Base-by-base conservation (phyloP, 768 basidiomycete genomes). In the Lactifluus pinguis region DNA sequence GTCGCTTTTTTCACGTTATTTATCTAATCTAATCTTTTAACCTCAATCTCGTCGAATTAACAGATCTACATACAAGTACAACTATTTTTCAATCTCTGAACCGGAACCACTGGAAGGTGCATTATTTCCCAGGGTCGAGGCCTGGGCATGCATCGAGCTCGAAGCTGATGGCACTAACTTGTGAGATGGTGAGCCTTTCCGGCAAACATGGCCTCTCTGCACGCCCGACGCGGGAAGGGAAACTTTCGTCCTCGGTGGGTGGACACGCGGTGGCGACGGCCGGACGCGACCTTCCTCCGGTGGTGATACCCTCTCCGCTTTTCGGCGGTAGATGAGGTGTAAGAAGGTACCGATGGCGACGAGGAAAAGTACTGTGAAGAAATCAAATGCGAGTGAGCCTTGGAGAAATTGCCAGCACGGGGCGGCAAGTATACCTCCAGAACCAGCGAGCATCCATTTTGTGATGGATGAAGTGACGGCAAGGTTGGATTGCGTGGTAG, bases 221-320 rank as follows among this genome's bases (percentile, higher is more conserved):
- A 62, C 41, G 11, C 61, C 52, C 3, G 50, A 32, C 14, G 41
- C 56, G 38, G 61, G 61, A 30, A 19, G 19, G 13, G 61, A 45
- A 10, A 53, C 10, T 21, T 38, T 62, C 30, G 38, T 25, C 32
- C 32, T 34, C 19, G 36, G 2, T 10, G 25, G 56, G 2, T 21
- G 32, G 15, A 42, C 51, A 14, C 45, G 45, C 11, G 38, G 45
- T 8, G 4, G 39, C 11, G 56, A 11, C 11, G 4, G 39, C 14
- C 10, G 51, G 25, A 19, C 2, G 29, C 5, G 39, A 19, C 2
- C 19, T 2, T 53, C 56, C n/a, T 53, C 56, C 0, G 21, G 5
- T 8, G 47, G 39, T 11, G 51, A 32, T 21, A 19, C n/a, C 34
- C 15, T 19, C 25, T 17, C 14, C 3, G 41, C 39, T 6, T 32